Conservation (phyloP, 176 grass and related monocot species). For the Aegilops tauschii region DNA sequence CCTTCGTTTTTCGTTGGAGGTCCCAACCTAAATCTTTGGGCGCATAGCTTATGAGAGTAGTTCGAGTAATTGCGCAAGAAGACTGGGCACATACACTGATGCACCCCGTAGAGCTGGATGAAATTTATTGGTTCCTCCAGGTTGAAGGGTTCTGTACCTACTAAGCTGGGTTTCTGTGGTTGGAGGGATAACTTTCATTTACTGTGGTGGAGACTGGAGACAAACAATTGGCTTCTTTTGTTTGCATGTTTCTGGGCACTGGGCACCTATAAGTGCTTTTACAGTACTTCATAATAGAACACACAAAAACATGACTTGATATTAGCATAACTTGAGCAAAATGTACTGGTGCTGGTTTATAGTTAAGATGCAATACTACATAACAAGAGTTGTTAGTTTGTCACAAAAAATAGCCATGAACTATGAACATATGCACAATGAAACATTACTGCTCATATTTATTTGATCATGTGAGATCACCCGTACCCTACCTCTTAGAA, state of each 20-base stretch:
- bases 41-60: neutral
- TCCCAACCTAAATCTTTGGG: neutral
- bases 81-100: neutral
- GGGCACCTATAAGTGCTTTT: constrained; percentile 8
- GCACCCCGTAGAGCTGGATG: neutral
- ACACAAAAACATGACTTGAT: neutral
- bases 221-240: neutral
- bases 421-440: neutral
- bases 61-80: neutral
- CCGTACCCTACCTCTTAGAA: neutral
- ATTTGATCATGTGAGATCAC: neutral
- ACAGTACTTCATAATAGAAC: neutral
- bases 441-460: neutral
- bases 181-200: neutral
- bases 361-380: neutral
- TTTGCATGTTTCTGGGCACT: neutral
- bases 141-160: neutral
- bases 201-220: constrained; percentile 7
- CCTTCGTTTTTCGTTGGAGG: constrained; percentile 1
- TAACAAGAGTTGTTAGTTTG: neutral
- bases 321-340: neutral
- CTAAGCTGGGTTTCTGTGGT: neutral
- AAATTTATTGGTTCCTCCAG: neutral
- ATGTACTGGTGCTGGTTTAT: neutral
- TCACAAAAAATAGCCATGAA: neutral